Base-by-base conservation (phyloP, 257 asterid genomes). In the Solanum peruvianum region DNA sequence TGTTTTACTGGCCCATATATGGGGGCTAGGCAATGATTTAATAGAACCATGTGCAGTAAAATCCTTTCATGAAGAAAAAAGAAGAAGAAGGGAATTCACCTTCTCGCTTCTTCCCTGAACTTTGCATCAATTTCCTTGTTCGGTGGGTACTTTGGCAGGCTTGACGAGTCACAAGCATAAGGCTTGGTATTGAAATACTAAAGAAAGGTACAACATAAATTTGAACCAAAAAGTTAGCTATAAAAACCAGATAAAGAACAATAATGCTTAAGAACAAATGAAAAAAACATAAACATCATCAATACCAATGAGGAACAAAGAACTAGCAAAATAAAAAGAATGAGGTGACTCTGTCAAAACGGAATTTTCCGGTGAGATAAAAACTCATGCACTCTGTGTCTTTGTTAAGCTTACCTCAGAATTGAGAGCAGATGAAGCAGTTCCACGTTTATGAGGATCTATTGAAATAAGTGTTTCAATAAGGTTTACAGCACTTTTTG, bases 41-140 rank as follows among this genome's bases (percentile, higher is more conserved):
- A 45, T 27, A 18, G 44, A 80, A 80, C 44, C 27, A 47, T 4
- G 16, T 16, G 85, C 67, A 80, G 42, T 16, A 47, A 80, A 80
- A 45, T 78, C 11, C 66, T 45, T 27, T 78, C 64, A 76, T 12
- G 64, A 78, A 45, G 47, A 76, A 78, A 78, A 11, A 72, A 33
- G 25, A 56, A 37, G 37, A 84, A 37, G 16, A 69, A 67, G 27
- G 37, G 66, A 70, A 45, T 45, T 87, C 44, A 93, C 98, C 98
- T 94, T 89, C 89, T 91, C 27, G 90, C 93, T 18, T 94, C 98
- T 86, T 96, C 98, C 9, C 99, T 94, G 89, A 89, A 86, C 91
- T 94, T 96, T n/a, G 98, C 99, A 91, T 97, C 99, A 44, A 96
- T 95, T 94, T 97, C 99, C 86, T 95, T 97, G 91, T 93, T 96